These are phyloP conservation scores for Neofusicoccum laricinum DNA, from an alignment of 2,329 filamentous ascomycete genomes.

Conservation along the genomic window DNA sequence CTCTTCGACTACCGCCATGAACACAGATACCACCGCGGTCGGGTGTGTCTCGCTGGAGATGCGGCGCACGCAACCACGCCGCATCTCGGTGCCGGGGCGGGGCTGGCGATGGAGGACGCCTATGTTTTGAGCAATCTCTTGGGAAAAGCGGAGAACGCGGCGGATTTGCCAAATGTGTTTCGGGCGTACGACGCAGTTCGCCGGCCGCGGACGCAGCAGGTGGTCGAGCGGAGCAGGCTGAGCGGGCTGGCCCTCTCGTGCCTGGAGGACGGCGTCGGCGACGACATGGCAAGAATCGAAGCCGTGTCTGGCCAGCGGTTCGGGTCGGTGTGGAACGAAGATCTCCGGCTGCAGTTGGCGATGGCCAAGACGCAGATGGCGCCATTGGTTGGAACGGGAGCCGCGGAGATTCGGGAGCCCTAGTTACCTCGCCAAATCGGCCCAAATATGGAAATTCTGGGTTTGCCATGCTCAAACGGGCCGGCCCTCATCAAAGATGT, in stretches of 20 bases:
- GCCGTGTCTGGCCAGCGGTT: constrained; percentile 21
- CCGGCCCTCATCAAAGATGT: background rate
- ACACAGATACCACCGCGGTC: constrained; percentile 43
- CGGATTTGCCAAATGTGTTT: constrained; percentile 31
- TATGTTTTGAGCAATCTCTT: constrained; percentile 42
- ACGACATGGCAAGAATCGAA: constrained; percentile 22
- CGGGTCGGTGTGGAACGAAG: constrained; percentile 29
- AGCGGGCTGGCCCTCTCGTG: constrained; percentile 27
- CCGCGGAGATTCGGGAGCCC: background rate
- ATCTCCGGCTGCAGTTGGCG: constrained; percentile 25
- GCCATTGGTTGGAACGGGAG: background rate
- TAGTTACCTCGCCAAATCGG: background rate
- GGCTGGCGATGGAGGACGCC: constrained; percentile 56
- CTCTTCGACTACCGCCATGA: constrained; percentile 55
- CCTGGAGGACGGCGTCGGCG: constrained; percentile 20
- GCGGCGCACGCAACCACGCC: constrained; percentile 57
- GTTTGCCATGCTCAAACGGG: background rate
- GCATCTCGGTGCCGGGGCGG: constrained; percentile 56
- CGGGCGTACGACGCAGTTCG: constrained; percentile 35
- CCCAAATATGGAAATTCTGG: background rate
- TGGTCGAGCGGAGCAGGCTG: constrained; percentile 28
- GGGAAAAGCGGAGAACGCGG: constrained; percentile 12
- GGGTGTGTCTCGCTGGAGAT: constrained; percentile 41
- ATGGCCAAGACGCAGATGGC: constrained; percentile 21
- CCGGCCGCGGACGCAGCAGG: constrained; percentile 29